Conservation (phyloP, 768 basidiomycete species). For the Clathrus columnatus region DNA sequence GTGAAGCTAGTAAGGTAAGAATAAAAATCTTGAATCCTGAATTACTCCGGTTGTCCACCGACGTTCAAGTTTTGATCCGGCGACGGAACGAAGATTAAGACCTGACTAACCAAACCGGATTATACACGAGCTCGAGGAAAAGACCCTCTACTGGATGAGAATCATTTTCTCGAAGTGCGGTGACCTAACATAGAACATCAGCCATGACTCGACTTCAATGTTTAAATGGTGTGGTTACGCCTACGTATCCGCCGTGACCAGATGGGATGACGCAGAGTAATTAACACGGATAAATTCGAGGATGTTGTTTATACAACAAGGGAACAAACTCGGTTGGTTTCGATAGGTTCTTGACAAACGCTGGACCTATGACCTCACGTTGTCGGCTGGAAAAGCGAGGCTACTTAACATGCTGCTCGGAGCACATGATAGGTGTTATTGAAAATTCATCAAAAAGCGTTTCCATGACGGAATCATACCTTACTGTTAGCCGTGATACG, state of each 20-base stretch:
- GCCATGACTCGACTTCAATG: too few species aligned
- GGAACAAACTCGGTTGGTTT: constrained; percentile 5
- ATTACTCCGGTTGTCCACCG: constrained; percentile 3
- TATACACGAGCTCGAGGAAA: neutral
- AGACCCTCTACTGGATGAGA: neutral
- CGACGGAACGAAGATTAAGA: neutral
- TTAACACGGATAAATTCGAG: constrained; percentile 4
- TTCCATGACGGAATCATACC: neutral
- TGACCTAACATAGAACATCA: too few species aligned
- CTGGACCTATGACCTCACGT: neutral
- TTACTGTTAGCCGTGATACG: neutral
- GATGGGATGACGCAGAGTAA: too few species aligned
- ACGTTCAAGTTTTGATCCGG: neutral
- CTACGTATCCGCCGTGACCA: too few species aligned
- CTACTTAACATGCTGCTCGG: neutral
- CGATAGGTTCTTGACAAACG: neutral
- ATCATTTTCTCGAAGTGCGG: too few species aligned
- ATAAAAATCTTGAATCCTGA: neutral
- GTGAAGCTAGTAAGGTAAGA: neutral
- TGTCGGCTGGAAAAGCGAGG: neutral
- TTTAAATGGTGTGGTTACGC: too few species aligned
- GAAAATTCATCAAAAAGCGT: neutral
- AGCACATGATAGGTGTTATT: neutral
- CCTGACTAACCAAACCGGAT: too few species aligned
- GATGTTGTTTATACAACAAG: neutral